Percentiles rank a stretch among this genome's conserved stretches.
Conservation (phyloP, 1,139 yeast species). For the Taphrina pruni region DNA sequence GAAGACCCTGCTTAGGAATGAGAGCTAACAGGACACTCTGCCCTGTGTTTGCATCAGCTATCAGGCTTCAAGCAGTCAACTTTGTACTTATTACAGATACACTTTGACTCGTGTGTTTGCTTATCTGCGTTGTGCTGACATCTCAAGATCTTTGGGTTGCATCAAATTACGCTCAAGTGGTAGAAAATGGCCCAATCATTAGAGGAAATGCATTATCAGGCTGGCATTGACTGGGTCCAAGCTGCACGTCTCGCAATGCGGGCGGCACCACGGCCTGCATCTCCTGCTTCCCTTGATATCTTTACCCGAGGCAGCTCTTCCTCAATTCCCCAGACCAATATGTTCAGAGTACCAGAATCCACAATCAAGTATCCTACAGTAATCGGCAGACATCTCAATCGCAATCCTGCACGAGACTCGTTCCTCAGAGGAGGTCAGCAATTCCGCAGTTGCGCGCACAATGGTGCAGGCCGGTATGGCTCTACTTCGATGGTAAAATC, state of each 20-base stretch:
- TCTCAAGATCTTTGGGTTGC: no score
- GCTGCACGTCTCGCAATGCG: conserved; percentile 39
- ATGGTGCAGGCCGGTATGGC: background rate
- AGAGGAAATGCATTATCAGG: conserved; percentile 15
- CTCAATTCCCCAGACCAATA: background rate
- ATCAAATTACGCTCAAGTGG: no score
- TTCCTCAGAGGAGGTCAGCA: conserved; percentile 36
- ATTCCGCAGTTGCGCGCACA: conserved; percentile 9
- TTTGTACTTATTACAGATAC: no score
- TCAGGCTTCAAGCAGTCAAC: no score
- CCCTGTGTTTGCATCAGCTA: no score
- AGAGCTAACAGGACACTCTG: no score
- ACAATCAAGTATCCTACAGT: conserved; percentile 23
- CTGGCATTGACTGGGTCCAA: conserved; percentile 29
- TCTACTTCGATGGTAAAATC: background rate
- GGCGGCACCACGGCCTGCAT: background rate
- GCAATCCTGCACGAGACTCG: conserved; percentile 35
- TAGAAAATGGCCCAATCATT: no score
- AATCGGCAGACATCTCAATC: conserved; percentile 11
- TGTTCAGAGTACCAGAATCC: background rate
- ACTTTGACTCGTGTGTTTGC: no score
- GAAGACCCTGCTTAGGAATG: no score
- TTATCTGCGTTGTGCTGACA: no score
- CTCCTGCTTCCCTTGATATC: background rate
- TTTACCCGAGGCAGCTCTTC: background rate